Conservation (phyloP, 2,329 filamentous ascomycete species). For the Aspergillus viridinutans region DNA sequence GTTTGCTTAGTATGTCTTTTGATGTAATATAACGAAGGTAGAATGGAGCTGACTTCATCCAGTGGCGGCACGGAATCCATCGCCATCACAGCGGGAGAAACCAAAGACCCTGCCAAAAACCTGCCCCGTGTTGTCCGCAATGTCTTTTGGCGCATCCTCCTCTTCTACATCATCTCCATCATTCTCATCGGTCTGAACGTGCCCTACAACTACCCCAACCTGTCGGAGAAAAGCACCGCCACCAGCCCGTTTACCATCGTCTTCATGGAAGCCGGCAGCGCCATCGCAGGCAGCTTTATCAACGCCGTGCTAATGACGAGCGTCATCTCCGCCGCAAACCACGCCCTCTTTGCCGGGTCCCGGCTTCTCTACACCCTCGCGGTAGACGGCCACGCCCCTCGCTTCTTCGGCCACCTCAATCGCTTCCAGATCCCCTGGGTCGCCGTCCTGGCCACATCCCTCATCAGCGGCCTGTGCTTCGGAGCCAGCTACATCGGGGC, state of each 20-base stretch:
- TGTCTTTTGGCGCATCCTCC: conserved; percentile 60
- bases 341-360: conserved; percentile 55
- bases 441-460: conserved; percentile 52
- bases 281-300: conserved; percentile 54
- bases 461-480: conserved; percentile 58
- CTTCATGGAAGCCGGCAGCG: conserved; percentile 55
- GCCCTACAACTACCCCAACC: conserved; percentile 50
- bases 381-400: conserved; percentile 53
- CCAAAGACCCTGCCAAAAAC: conserved; percentile 57
- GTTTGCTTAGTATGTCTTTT: conserved; percentile 50
- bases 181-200: conserved; percentile 57
- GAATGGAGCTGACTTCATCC: conserved; percentile 8
- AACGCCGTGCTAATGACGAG: conserved; percentile 60
- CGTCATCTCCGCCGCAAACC: conserved; percentile 57
- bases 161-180: conserved; percentile 52
- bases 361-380: conserved; percentile 56
- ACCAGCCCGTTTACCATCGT: conserved; percentile 59
- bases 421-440: conserved; percentile 51
- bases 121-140: conserved; percentile 62
- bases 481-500: conserved; percentile 63
- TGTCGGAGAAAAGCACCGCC: conserved; percentile 41
- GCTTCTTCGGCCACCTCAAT: conserved; percentile 50
- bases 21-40: neutral
- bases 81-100: conserved; percentile 63
- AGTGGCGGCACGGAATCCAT: conserved; percentile 61